Conservation (phyloP, 441 rosid genomes). For the Euphorbia celastroides region DNA sequence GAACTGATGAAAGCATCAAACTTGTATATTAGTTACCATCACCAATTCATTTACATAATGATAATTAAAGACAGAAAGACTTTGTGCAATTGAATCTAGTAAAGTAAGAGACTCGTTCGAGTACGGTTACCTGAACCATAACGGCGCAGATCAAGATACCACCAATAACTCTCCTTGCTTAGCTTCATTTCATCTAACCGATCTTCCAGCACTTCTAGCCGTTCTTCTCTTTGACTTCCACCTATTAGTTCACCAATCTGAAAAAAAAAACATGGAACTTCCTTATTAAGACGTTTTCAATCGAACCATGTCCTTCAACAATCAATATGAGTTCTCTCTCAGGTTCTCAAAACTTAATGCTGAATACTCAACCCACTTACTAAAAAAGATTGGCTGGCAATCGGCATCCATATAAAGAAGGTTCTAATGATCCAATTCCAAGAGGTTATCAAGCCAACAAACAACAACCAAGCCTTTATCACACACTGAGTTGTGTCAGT, state of each 20-base stretch:
- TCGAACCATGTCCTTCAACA: neutral
- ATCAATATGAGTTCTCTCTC: neutral
- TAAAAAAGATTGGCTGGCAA: neutral
- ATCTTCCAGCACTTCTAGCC: slow-evolving; percentile 73
- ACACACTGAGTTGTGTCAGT: no score
- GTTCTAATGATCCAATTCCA: neutral
- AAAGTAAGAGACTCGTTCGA: neutral
- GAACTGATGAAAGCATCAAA: slow-evolving; percentile 47
- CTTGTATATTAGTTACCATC: neutral
- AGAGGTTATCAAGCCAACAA: no score
- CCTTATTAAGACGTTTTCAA: neutral
- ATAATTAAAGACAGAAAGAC: neutral
- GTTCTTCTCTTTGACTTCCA: slow-evolving; percentile 99
- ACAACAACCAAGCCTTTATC: no score
- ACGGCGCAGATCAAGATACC: slow-evolving; percentile 95
- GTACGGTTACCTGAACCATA: slow-evolving; percentile 70
- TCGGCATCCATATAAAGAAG: neutral
- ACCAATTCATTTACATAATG: no score
- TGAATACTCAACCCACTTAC: neutral
- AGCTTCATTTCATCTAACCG: slow-evolving; percentile 72
- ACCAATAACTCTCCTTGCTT: slow-evolving; percentile 80
- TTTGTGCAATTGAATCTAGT: neutral
- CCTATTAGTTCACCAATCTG: slow-evolving; percentile 95
- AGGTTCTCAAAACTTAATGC: neutral
- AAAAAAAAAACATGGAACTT: neutral